Base-by-base conservation (phyloP, 2,329 filamentous ascomycete species). In the Mycosphaerella sp. region DNA sequence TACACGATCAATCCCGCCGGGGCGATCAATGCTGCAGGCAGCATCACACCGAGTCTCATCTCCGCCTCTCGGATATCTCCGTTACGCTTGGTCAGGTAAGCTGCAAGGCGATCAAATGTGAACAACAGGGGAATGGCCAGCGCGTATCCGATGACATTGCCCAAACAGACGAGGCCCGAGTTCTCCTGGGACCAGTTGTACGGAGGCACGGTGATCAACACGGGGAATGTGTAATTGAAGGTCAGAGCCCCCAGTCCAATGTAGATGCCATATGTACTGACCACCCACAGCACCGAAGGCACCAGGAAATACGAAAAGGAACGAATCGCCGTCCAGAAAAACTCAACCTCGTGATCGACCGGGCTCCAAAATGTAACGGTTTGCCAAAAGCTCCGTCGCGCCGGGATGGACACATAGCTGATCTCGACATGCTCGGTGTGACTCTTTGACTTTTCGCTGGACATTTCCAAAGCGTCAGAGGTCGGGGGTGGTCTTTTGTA, bases 401-500 rank as follows among this genome's bases (percentile, higher is more conserved):
- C 45, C 7, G 68, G 68, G 4, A 65, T 56, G 1, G 64, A 55
- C 21, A 39, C 4, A 11, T 3, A 31, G 11, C 62, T 53, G 2
- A 65, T 55, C 41, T 69, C 67, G 12, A 64, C 58, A 26, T 64
- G 58, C 14, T 63, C 56, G 9, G 51, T 47, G 9, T 53, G 44
- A 26, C 9, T 44, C 21, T 44, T 44, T 14, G 49, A 51, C 38
- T 65, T 64, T 47, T 64, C 43, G 8, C 21, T 2, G 2, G 48
- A 12, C 4, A 11, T 36, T 12, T 39, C 14, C 44, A 17, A 17
- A 40, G 34, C 23, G 4, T 21, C 21, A 7, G 23, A 36, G 1
- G 48, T 39, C 6, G 39, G 60, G 14, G 43, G 46, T n/a, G 41
- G 49, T 38, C 64, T 61, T 49, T 68, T 69, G 59, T 83, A 84